Evolutionary conservation across 148 eudicot genomes (phyloP).

Genomic region (Cornus controversa): DNA sequence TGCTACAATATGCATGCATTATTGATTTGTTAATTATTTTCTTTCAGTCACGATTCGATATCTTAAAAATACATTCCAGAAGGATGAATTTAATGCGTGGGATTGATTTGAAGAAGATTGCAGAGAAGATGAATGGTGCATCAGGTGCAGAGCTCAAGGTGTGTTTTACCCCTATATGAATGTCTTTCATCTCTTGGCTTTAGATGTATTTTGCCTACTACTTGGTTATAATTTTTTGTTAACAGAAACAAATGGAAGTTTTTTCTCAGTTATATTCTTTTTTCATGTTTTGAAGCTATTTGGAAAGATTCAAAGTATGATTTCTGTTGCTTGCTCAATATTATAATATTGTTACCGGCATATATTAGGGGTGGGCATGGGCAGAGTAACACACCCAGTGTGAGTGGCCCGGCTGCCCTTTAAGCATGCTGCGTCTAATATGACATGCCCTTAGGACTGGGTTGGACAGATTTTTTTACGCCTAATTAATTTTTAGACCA

Average conservation of each 20-base stretch:
- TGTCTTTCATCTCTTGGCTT: not conserved
- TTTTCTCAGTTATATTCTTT: no score
- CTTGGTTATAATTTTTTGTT: not conserved
- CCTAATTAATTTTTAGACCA: no score
- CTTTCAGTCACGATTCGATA: constrained; percentile 42
- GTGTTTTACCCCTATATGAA: constrained; percentile 4
- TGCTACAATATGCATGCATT: not conserved
- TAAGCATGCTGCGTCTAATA: no score
- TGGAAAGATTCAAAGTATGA: not conserved
- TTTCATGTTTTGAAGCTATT: not conserved
- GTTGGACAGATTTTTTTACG: no score
- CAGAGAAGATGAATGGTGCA: constrained; percentile 80
- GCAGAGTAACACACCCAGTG: no score
- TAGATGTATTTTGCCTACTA: not conserved
- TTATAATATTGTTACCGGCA: not conserved
- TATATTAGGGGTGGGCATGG: not conserved
- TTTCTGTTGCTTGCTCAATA: not conserved
- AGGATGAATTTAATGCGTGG: constrained; percentile 74
- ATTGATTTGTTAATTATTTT: no score
- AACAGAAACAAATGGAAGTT: not conserved
- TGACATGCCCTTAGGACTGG: no score
- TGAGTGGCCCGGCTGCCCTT: no score
- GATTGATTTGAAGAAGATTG: constrained; percentile 74
- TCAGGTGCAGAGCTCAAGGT: constrained; percentile 88
- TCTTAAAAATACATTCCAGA: constrained; percentile 69